phyloP scores from a whole-genome alignment of 2,329 filamentous ascomycete genomes.

The Cercospora sp. region DNA sequence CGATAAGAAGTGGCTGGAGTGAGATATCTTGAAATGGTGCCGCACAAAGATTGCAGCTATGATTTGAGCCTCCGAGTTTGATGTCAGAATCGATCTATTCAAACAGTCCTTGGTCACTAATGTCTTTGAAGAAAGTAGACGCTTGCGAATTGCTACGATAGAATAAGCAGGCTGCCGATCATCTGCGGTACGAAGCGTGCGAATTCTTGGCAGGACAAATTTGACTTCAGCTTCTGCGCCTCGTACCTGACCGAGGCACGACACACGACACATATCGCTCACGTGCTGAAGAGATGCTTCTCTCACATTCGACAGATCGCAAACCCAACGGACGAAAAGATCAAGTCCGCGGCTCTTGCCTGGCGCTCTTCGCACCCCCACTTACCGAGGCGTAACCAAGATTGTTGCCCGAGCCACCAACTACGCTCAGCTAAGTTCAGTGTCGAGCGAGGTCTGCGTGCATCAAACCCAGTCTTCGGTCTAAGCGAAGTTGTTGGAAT shows the following conservation, averaged over 20 bases:
- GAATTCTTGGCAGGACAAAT: background rate
- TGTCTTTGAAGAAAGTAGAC: background rate
- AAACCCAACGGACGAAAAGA: background rate
- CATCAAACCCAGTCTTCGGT: background rate
- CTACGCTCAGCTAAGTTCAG: background rate
- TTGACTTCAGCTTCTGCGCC: slow-evolving; percentile 1
- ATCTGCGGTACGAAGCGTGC: background rate
- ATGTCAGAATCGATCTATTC: background rate
- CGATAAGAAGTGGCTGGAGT: slow-evolving; percentile 41
- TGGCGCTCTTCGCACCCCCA: background rate
- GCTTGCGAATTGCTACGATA: background rate
- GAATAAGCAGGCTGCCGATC: background rate
- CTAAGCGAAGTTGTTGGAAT: background rate
- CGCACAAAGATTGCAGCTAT: background rate
- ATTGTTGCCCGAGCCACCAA: background rate
- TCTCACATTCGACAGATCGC: background rate
- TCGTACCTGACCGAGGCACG: slow-evolving; percentile 2
- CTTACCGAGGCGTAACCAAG: background rate
- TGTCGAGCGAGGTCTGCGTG: background rate
- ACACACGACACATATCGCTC: background rate
- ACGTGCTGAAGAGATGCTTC: background rate
- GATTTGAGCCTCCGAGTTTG: background rate
- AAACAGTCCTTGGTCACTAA: background rate
- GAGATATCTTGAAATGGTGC: background rate
- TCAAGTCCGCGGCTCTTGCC: background rate